phyloP scores from a whole-genome alignment of 805 yeast species.

The Ogataea pignaliae region DNA sequence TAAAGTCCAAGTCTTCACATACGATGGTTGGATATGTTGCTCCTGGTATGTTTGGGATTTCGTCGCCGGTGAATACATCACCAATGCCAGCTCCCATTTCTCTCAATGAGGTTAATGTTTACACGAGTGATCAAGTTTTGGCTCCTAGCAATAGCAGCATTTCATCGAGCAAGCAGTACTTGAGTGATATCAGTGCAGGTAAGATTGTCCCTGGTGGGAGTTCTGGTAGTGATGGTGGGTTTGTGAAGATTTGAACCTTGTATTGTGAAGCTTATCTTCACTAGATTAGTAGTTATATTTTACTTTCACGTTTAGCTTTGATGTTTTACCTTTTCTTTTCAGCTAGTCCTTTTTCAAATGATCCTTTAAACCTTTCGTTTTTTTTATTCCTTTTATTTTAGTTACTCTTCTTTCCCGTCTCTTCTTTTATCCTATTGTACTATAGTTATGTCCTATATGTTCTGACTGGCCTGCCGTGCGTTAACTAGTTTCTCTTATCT shows the following conservation, averaged over 20 bases:
- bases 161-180: constrained; percentile 17
- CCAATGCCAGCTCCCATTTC: constrained; percentile 14
- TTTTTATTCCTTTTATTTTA: too few relatives aligned
- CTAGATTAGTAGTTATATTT: background rate
- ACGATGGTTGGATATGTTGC: constrained; percentile 14
- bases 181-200: constrained; percentile 19
- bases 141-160: constrained; percentile 2
- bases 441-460: too few relatives aligned
- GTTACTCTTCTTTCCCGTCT: too few relatives aligned
- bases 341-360: too few relatives aligned
- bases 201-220: constrained; percentile 6
- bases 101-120: constrained; percentile 15
- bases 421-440: too few relatives aligned
- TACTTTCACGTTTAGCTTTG: background rate
- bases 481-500: too few relatives aligned
- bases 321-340: background rate
- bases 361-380: too few relatives aligned
- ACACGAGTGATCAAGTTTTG: constrained; percentile 13
- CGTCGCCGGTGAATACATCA: constrained; percentile 8
- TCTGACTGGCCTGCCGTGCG: too few relatives aligned
- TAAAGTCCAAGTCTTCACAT: constrained; percentile 11
- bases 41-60: constrained; percentile 3
- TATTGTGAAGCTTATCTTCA: too few relatives aligned
- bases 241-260: background rate
- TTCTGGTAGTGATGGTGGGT: background rate